Evolutionary conservation across 2,329 filamentous ascomycete genomes (phyloP).

Genomic region (Aaosphaeria arxii): DNA sequence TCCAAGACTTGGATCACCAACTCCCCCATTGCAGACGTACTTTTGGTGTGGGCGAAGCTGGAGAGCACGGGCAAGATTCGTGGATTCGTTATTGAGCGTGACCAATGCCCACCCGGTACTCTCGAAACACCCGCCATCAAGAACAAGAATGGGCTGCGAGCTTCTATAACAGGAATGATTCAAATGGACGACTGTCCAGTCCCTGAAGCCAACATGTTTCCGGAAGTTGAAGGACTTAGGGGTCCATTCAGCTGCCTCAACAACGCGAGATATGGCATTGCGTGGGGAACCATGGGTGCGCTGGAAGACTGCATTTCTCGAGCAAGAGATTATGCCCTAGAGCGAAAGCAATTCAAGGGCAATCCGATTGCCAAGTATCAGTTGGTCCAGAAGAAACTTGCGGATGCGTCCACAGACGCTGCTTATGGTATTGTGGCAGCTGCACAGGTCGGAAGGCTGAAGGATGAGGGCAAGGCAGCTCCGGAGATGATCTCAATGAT

Average conservation of each 20-base stretch:
- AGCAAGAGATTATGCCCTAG: constrained; percentile 81
- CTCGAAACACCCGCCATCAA: constrained; percentile 89
- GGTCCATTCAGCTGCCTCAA: constrained; percentile 95
- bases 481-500: constrained; percentile 98
- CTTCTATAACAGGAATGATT: constrained; percentile 97
- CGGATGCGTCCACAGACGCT: constrained; percentile 87
- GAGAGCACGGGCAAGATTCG: constrained; percentile 90
- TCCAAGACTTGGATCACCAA: constrained; percentile 97
- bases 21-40: constrained; percentile 80
- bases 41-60: constrained; percentile 90
- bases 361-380: constrained; percentile 96
- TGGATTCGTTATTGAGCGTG: constrained; percentile 85
- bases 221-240: constrained; percentile 77
- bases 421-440: constrained; percentile 88
- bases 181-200: constrained; percentile 90
- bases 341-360: constrained; percentile 92
- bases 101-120: constrained; percentile 80
- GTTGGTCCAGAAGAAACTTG: constrained; percentile 95
- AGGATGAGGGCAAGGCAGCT: constrained; percentile 81
- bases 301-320: constrained; percentile 86
- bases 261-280: constrained; percentile 88
- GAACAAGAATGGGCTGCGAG: constrained; percentile 91
- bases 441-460: constrained; percentile 86
- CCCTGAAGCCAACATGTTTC: constrained; percentile 89
- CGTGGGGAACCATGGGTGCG: constrained; percentile 89